A percentile compares a stretch with the other conserved stretches of the same genome.
Evolutionary conservation across 345 rosid genomes (phyloP).

Genomic region (Eucalyptus polybractea): DNA sequence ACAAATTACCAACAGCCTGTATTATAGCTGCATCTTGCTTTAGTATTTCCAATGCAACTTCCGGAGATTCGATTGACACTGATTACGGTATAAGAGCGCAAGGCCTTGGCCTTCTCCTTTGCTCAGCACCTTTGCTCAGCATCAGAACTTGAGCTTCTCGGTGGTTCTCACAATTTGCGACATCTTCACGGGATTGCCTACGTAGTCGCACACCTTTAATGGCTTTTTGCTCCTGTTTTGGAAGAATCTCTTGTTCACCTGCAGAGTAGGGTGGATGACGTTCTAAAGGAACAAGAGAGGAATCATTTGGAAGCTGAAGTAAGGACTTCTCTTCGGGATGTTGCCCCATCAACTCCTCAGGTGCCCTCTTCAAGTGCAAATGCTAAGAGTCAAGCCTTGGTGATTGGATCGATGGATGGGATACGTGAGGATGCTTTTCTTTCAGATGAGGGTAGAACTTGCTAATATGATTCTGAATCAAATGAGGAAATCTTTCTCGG

Average conservation of each 20-base stretch:
- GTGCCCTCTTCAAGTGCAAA: slow-evolving; percentile 12
- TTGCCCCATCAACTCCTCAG: slow-evolving; percentile 23
- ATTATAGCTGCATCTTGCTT: slow-evolving; percentile 81
- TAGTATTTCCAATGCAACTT: slow-evolving; percentile 30
- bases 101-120: slow-evolving; percentile 79
- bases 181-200: slow-evolving; percentile 59
- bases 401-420: slow-evolving; percentile 63
- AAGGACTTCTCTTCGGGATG: slow-evolving; percentile 2
- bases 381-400: slow-evolving; percentile 7
- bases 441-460: slow-evolving; percentile 22
- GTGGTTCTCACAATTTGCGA: slow-evolving; percentile 36
- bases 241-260: slow-evolving; percentile 81
- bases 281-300: slow-evolving; percentile 35
- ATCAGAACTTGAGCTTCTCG: slow-evolving; percentile 27
- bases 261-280: slow-evolving; percentile 66
- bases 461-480: slow-evolving; percentile 20
- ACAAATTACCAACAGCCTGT: slow-evolving; percentile 14
- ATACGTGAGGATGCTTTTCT: slow-evolving; percentile 66
- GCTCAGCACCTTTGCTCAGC: slow-evolving; percentile 42
- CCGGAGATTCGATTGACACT: slow-evolving; percentile 21
- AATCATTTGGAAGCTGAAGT: slow-evolving; percentile 20
- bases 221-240: slow-evolving; percentile 71
- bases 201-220: slow-evolving; percentile 72
- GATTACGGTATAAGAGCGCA: slow-evolving; percentile 50
- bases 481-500: slow-evolving; percentile 20